These are phyloP conservation scores for Rhizophagus sp. DNA, from an alignment of 192 early-diverging fungal genomes.

Conservation along the genomic window DNA sequence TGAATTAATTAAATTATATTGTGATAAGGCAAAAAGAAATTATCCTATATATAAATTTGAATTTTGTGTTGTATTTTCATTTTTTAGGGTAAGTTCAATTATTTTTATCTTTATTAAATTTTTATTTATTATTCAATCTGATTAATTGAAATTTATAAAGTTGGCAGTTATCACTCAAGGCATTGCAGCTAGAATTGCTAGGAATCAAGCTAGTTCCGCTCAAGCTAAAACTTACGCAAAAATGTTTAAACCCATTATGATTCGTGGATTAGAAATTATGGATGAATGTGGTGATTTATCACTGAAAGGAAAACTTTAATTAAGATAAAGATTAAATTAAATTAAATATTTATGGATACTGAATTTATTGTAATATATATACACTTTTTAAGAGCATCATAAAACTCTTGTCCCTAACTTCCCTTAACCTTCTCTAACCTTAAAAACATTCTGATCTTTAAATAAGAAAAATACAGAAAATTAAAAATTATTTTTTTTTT, in stretches of 20 bases:
- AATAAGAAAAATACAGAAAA: too few species aligned
- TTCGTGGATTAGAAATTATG: conserved; percentile 64
- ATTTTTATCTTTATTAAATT: not conserved
- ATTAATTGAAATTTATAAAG: conserved; percentile 30
- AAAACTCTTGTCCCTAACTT: too few species aligned
- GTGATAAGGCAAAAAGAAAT: conserved; percentile 51
- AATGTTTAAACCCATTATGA: conserved; percentile 50
- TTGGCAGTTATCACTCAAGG: conserved; percentile 84
- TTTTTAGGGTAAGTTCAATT: conserved; percentile 72
- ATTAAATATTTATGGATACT: not conserved
- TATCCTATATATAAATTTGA: conserved; percentile 81
- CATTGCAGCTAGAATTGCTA: conserved; percentile 82
- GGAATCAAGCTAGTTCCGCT: conserved; percentile 84
- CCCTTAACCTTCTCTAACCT: too few species aligned
- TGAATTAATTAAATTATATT: conserved; percentile 74
- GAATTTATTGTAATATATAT: too few species aligned
- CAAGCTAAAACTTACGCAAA: conserved; percentile 46
- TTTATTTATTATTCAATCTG: too few species aligned
- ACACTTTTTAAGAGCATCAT: too few species aligned
- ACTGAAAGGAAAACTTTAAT: not conserved
- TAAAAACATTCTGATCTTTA: too few species aligned
- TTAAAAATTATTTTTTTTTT: too few species aligned
- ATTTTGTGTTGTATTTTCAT: conserved; percentile 83
- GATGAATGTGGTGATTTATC: conserved; percentile 31
- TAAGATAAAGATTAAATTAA: too few species aligned